A percentile compares a stretch with the other conserved stretches of the same genome.
Evolutionary conservation across 805 yeast genomes (phyloP).

Genomic region (Candida berthetii): DNA sequence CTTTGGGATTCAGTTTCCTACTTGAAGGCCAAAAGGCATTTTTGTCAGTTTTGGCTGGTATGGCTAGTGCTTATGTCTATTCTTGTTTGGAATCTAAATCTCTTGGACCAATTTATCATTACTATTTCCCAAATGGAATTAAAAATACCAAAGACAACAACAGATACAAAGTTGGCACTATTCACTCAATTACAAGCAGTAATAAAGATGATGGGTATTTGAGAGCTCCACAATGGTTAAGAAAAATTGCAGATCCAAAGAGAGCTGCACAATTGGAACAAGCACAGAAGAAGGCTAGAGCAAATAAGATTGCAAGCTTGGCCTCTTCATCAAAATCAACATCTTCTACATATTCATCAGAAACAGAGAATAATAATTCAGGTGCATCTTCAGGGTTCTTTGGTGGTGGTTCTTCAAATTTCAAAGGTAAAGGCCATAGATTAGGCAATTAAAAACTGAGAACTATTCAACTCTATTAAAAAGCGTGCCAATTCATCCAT

Average conservation of each 20-base stretch:
- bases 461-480: conserved; percentile 9
- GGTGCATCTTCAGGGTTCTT: background rate
- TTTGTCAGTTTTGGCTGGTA: conserved; percentile 40
- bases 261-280: background rate
- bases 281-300: background rate
- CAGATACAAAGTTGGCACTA: conserved; percentile 23
- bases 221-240: conserved; percentile 47
- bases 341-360: no score
- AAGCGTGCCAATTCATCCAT: conserved; percentile 3
- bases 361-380: no score
- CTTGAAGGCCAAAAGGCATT: conserved; percentile 34
- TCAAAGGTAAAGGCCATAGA: conserved; percentile 33
- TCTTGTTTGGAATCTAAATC: conserved; percentile 55
- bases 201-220: conserved; percentile 40
- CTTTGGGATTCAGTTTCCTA: conserved; percentile 35
- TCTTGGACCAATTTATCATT: conserved; percentile 32
- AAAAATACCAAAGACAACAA: conserved; percentile 15
- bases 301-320: background rate
- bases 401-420: conserved; percentile 10
- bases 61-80: conserved; percentile 50
- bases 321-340: no score
- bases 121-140: conserved; percentile 12
- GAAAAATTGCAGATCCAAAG: conserved; percentile 1
- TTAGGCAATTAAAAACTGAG: conserved; percentile 19
- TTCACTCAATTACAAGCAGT: conserved; percentile 26